Evolutionary conservation across 2,329 filamentous ascomycete species (phyloP), one percentile per base, ranked within the genome.

Genomic region (Dactylella cylindrospora): DNA sequence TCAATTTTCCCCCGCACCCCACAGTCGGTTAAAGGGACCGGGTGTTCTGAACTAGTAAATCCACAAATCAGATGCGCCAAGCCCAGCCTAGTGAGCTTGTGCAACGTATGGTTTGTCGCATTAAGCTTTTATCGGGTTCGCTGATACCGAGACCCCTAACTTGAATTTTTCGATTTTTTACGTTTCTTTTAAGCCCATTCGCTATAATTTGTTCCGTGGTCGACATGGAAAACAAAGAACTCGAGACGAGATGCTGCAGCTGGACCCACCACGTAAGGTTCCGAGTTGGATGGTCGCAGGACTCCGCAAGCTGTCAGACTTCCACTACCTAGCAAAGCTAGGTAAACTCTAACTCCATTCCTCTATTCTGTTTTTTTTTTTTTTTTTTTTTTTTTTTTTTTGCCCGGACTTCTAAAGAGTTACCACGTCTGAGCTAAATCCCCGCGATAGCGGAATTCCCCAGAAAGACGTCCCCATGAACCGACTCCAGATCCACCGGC

Each of bases 31-130:
- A 32, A 39, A 47, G 23, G 44, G 39, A n/a, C 39, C 53, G 53
- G 54, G 54, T 33, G 52, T 52, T 60, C 46, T 60, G 39, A 47
- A 41, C 46, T 15, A 45, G 20, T 25, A 60, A 60, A 22, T 60
- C 54, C 54, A 60, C 54, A 38, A 60, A 60, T 60, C 39, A 33
- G 33, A 45, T 28, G 46, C 32, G 46, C 54, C 54, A 60, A 60
- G 54, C n/a, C 33, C 28, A n/a, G n/a, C n/a, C 3, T 38, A 19
- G 33, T 38, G 33, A 19, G 15, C 15, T 38, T 4, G 33, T 8
- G 33, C 33, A 13, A 38, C 17, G 22, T 19, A 9, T 9, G 33
- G 22, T 38, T 38, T 19, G 6, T 38, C 33, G 33, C 13, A 38
- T 38, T 39, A 39, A 31, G 32, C 32, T 50, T 39, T 50, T 50